Conservation (phyloP, 768 basidiomycete genomes). For the Leccinum disarticulatum region DNA sequence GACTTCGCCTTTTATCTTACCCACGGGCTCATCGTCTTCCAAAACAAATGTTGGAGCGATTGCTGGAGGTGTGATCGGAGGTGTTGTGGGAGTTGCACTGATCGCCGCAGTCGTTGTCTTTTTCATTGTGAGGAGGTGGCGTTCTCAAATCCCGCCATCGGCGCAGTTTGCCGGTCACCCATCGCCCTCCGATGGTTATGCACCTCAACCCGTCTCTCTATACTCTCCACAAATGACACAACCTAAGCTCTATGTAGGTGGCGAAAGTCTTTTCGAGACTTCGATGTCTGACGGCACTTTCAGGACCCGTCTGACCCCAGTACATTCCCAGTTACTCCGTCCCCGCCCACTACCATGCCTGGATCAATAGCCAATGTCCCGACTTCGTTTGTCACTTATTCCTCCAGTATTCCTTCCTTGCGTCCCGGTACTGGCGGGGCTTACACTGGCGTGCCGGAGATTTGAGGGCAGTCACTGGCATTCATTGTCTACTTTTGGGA, state of each 20-base stretch:
- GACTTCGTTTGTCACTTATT: slow-evolving; percentile 8
- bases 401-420: not conserved
- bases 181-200: slow-evolving; percentile 6
- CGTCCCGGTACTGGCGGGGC: slow-evolving; percentile 6
- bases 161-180: slow-evolving; percentile 6
- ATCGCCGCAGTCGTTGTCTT: too few species aligned
- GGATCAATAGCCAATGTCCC: slow-evolving; percentile 9
- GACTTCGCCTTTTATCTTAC: slow-evolving; percentile 4
- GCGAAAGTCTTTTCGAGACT: not conserved
- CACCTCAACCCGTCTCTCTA: not conserved
- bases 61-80: too few species aligned
- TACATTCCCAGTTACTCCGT: slow-evolving; percentile 36
- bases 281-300: slow-evolving; percentile 3
- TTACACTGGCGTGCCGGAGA: too few species aligned
- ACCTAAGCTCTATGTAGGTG: slow-evolving; percentile 26
- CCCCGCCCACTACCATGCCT: slow-evolving; percentile 1
- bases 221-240: slow-evolving; percentile 19
- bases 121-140: slow-evolving; percentile 34
- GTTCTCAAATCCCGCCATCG: slow-evolving; percentile 24
- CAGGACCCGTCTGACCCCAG: slow-evolving; percentile 39
- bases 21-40: slow-evolving; percentile 6
- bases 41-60: too few species aligned
- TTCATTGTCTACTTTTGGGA: too few species aligned
- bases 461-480: too few species aligned
- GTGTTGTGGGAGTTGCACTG: too few species aligned